Evolutionary conservation across 2,329 filamentous ascomycete genomes (phyloP), one percentile per base, ranked within the genome.

Genomic region (Drechmeria coniospora): DNA sequence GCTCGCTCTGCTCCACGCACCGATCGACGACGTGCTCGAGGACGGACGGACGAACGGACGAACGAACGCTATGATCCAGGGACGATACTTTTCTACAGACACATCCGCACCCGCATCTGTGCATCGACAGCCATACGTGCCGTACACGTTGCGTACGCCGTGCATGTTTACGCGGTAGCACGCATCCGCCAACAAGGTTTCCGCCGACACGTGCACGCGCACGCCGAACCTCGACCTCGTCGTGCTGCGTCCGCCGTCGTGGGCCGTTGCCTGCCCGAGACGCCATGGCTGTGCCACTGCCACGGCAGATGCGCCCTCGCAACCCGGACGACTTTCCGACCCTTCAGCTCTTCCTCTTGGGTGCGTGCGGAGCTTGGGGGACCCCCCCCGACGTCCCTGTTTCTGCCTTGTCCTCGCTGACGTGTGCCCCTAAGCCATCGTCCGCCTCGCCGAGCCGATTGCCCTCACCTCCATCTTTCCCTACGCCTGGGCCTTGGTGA

Each of bases 391-490:
- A n/a, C 12, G 6, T 21, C 9, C 20, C 20, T 9, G 10, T 5
- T 21, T 11, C 20, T 20, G 18, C 10, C 6, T 20, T 20, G 6
- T 20, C 18, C 6, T 20, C 18, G 18, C 18, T 21, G 10, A 21
- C 20, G 12, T n/a, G 6, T 5, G 4, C 13, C 5, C 11, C 32
- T n/a, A n/a, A 92, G 84, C 83, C 50, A 82, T 93, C 62, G 86
- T 92, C 47, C 82, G 86, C 36, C 72, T 94, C 40, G 81, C 84
- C 29, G 86, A 94, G 54, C 86, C 86, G 14, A 87, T 94, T 42
- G 84, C 86, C 27, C 68, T 94, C 37, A 93, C 84, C 2, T 90
- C 81, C 46, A 90, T 93, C 53, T 92, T 87, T 44, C 86, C 86
- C 13, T 94, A 93, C 53, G 81, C 81, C 34, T 92, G 79, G 79